These are phyloP conservation scores for Boletellus ananas DNA, from an alignment of 768 basidiomycete genomes.

Conservation along the genomic window DNA sequence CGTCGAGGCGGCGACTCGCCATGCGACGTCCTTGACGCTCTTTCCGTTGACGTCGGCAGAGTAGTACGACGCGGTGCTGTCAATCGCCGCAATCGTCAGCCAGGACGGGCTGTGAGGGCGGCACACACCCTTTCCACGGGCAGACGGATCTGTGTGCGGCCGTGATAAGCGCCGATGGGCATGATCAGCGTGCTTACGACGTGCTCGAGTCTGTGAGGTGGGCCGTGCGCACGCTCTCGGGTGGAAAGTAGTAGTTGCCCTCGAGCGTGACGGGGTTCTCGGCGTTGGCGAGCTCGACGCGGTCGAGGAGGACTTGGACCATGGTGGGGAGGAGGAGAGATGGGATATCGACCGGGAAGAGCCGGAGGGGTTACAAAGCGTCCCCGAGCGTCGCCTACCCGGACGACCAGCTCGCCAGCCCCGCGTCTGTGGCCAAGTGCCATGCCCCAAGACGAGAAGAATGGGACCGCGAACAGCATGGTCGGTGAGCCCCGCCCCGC, in stretches of 20 bases:
- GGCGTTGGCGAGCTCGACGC: constrained; percentile 54
- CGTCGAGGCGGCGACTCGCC: constrained; percentile 38
- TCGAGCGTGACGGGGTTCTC: constrained; percentile 55
- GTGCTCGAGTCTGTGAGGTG: constrained; percentile 51
- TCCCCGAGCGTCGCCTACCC: constrained; percentile 6
- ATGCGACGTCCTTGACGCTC: constrained; percentile 56
- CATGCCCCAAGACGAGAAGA: constrained; percentile 56
- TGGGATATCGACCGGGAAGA: constrained; percentile 13
- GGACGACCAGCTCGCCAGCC: constrained; percentile 19
- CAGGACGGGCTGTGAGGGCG: not conserved
- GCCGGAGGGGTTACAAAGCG: constrained; percentile 6
- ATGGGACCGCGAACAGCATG: constrained; percentile 79
- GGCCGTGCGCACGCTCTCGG: constrained; percentile 43
- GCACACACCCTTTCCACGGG: constrained; percentile 68
- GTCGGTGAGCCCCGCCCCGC: constrained; percentile 50
- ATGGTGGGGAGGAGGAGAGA: constrained; percentile 6
- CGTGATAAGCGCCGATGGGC: constrained; percentile 1
- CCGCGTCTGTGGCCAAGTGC: constrained; percentile 60
- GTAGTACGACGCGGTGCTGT: constrained; percentile 65
- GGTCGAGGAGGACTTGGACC: constrained; percentile 53
- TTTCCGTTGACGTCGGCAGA: constrained; percentile 49
- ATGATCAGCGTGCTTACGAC: constrained; percentile 34
- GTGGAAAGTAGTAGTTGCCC: constrained; percentile 74
- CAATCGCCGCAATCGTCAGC: constrained; percentile 1
- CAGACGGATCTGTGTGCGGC: constrained; percentile 44